Evolutionary conservation across 129 eudicot species (phyloP).

Genomic region (Kitagawia praeruptora): DNA sequence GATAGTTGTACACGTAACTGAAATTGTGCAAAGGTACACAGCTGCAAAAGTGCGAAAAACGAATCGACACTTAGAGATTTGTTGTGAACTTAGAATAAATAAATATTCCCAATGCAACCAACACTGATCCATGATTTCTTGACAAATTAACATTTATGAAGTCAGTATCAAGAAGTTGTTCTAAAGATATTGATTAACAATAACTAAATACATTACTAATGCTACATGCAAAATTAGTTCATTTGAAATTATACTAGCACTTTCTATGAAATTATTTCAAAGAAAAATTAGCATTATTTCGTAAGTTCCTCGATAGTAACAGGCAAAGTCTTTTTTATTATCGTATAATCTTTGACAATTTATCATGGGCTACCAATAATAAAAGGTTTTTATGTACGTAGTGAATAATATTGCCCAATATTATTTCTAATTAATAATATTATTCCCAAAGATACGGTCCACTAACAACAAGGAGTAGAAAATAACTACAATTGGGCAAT

Average conservation of each 20-base stretch:
- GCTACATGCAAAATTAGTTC: not conserved
- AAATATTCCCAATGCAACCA: not conserved
- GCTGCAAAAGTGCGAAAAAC: conserved; percentile 27
- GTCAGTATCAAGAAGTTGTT: not conserved
- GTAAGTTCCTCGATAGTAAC: not conserved
- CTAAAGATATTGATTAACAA: not conserved
- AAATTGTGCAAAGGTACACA: conserved; percentile 51
- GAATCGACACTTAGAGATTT: not conserved
- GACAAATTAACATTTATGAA: not conserved
- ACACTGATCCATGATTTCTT: not conserved
- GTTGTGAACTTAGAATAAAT: not conserved
- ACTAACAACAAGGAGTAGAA: not conserved
- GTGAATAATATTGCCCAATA: not conserved
- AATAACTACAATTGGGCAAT: not conserved
- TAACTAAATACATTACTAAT: not conserved
- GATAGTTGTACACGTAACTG: conserved; percentile 40
- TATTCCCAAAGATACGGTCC: not conserved
- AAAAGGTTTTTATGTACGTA: not conserved
- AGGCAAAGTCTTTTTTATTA: not conserved
- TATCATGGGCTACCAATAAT: not conserved
- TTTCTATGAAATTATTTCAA: not conserved
- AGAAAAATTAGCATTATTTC: not conserved
- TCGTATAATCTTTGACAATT: too few species aligned
- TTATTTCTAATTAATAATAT: too few species aligned
- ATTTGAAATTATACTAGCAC: not conserved